phyloP scores from a whole-genome alignment of 2,329 filamentous ascomycete genomes.

The Seiridium unicorne region DNA sequence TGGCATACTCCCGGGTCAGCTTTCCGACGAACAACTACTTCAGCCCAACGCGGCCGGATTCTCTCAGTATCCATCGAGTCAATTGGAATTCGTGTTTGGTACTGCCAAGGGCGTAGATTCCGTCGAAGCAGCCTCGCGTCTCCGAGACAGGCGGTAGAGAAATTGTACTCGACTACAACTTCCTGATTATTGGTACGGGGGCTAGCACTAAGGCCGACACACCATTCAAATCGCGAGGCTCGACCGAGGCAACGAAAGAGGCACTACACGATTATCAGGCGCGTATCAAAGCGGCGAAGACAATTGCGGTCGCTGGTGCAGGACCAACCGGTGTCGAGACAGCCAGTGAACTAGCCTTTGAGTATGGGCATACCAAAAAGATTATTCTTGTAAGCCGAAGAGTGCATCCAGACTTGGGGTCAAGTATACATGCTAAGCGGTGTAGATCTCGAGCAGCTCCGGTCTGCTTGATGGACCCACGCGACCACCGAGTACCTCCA shows the following conservation, averaged over 20 bases:
- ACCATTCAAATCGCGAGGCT: slow-evolving; percentile 17
- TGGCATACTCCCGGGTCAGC: slow-evolving; percentile 14
- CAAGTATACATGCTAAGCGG: too few species aligned
- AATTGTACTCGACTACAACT: slow-evolving; percentile 15
- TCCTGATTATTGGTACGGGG: slow-evolving; percentile 20
- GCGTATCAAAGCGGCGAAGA: slow-evolving; percentile 17
- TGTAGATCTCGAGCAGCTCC: slow-evolving; percentile 1
- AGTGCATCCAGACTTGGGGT: slow-evolving; percentile 10
- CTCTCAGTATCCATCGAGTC: slow-evolving; percentile 10
- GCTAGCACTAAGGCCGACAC: slow-evolving; percentile 9
- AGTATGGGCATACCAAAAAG: slow-evolving; percentile 20
- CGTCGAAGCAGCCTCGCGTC: slow-evolving; percentile 16
- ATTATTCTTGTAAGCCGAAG: slow-evolving; percentile 13
- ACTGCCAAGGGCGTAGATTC: slow-evolving; percentile 15
- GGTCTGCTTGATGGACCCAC: not conserved
- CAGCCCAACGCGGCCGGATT: slow-evolving; percentile 14
- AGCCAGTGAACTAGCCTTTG: slow-evolving; percentile 27
- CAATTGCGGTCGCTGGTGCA: slow-evolving; percentile 29
- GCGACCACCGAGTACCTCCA: slow-evolving; percentile 7
- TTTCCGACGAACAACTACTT: slow-evolving; percentile 17
- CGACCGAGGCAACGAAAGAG: slow-evolving; percentile 14
- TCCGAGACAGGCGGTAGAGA: not conserved
- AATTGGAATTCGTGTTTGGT: slow-evolving; percentile 14
- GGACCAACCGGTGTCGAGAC: slow-evolving; percentile 32
- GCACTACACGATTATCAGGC: slow-evolving; percentile 16